These are phyloP conservation scores for Cordyceps javanica DNA, from an alignment of 2,329 filamentous ascomycete species.

Conservation along the genomic window DNA sequence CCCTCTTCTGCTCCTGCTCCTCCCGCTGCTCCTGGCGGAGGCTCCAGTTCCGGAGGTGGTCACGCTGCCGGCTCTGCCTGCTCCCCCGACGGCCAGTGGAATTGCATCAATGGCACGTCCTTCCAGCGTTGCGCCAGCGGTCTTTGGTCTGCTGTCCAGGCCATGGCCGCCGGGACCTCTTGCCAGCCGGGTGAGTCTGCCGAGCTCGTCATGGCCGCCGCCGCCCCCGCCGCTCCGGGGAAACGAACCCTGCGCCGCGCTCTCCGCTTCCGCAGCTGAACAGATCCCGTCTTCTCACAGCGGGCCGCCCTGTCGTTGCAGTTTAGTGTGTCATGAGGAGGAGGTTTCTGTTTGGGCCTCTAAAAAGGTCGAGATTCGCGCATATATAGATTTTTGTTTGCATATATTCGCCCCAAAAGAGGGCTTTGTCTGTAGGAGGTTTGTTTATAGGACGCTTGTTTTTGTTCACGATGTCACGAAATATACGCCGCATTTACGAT, in stretches of 20 bases:
- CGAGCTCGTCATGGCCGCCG: constrained; percentile 29
- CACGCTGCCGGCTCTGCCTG: constrained; percentile 40
- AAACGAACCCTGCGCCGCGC: constrained; percentile 23
- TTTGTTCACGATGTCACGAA: too few species aligned
- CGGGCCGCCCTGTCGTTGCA: too few species aligned
- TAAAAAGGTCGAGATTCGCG: too few species aligned
- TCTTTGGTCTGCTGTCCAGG: constrained; percentile 38
- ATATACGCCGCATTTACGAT: too few species aligned
- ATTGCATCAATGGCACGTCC: constrained; percentile 43
- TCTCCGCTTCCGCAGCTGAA: constrained; percentile 17
- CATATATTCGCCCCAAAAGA: too few species aligned
- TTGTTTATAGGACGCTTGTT: too few species aligned
- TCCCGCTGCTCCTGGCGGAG: background rate
- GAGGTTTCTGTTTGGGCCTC: too few species aligned
- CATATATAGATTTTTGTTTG: too few species aligned
- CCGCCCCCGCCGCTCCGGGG: constrained; percentile 12
- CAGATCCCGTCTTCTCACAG: too few species aligned
- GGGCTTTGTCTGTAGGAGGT: too few species aligned
- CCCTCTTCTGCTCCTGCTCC: background rate
- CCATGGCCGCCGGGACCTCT: constrained; percentile 38
- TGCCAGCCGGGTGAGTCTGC: constrained; percentile 38
- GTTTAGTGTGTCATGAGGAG: too few species aligned
- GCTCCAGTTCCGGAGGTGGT: constrained; percentile 19
- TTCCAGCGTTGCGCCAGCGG: constrained; percentile 53
- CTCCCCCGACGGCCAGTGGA: constrained; percentile 43